Percentiles rank a stretch among this genome's conserved stretches.
Conservation (phyloP, 495 filamentous ascomycete genomes). For the Umbilicaria muhlenbergii region DNA sequence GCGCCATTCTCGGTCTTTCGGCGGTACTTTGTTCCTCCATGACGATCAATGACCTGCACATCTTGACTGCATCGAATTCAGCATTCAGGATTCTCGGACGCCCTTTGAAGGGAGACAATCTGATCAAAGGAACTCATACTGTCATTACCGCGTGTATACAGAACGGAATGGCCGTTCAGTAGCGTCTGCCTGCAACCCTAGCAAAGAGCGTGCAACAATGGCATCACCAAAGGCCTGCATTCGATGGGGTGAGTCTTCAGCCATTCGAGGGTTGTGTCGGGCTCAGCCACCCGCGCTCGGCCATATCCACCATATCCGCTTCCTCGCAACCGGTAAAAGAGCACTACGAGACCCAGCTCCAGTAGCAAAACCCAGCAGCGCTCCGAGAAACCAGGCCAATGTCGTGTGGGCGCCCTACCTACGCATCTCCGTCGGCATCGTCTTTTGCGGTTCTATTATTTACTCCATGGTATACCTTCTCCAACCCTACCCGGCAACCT, state of each 20-base stretch:
- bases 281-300: neutral
- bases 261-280: neutral
- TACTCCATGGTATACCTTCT: constrained; percentile 46
- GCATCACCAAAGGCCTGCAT: constrained; percentile 1
- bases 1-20: no score
- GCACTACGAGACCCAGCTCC: neutral
- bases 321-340: neutral
- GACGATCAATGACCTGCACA: no score
- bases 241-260: neutral
- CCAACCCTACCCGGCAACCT: neutral
- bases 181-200: no score
- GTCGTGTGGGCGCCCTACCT: constrained; percentile 36
- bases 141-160: no score
- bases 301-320: neutral
- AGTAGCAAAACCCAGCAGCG: neutral
- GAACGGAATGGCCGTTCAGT: no score
- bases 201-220: constrained; percentile 1
- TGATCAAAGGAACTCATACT: no score
- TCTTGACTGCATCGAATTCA: no score
- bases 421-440: constrained; percentile 42
- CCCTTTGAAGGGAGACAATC: no score
- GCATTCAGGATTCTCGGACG: no score
- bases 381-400: neutral
- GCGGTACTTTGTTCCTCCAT: no score
- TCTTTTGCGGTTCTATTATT: constrained; percentile 44